Conservation (phyloP, 2,329 filamentous ascomycete species). For the Botrytis tulipae region DNA sequence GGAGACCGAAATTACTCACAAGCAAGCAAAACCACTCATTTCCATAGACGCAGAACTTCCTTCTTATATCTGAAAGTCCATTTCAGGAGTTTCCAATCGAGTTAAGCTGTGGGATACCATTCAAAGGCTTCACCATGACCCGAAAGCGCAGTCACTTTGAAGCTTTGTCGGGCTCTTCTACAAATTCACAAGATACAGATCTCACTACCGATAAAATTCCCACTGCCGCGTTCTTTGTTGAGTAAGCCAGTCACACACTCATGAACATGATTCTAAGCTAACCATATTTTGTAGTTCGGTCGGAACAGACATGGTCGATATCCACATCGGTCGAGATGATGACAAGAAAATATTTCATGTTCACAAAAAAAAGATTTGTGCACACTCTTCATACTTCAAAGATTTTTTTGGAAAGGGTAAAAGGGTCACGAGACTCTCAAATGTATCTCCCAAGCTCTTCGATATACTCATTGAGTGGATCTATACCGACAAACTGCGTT, state of each 20-base stretch:
- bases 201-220: accelerated
- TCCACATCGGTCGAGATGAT: not conserved
- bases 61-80: accelerated
- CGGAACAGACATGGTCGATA: not conserved
- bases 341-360: not conserved
- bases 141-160: not conserved
- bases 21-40: not conserved
- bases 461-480: not conserved
- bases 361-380: not conserved
- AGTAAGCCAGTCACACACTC: not conserved
- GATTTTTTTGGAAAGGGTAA: accelerated
- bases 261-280: accelerated
- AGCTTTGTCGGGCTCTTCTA: not conserved
- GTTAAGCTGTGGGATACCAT: accelerated
- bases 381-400: not conserved
- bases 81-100: not conserved
- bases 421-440: accelerated
- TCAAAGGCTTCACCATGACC: not conserved
- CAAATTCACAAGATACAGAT: not conserved
- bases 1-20: not conserved
- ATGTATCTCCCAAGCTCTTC: not conserved
- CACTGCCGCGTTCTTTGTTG: not conserved
- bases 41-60: accelerated
- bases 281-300: not conserved
- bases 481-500: not conserved